Conservation (phyloP, 2,329 filamentous ascomycete species). For the Alternaria sp. region DNA sequence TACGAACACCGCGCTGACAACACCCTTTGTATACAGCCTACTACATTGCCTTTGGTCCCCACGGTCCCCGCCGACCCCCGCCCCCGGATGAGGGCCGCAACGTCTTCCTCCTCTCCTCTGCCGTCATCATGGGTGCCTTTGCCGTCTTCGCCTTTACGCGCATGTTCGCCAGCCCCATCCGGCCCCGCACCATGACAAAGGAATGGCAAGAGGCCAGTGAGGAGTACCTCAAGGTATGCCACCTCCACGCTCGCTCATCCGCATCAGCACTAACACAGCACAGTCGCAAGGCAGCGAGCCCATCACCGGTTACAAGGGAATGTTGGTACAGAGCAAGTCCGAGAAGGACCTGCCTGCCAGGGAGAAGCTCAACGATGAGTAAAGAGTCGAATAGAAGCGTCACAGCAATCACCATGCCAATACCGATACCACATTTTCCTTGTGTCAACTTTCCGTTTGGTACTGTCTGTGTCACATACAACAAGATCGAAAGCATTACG, state of each 20-base stretch:
- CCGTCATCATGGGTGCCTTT: constrained; percentile 71
- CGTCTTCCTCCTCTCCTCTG: constrained; percentile 73
- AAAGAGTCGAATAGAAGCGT: constrained; percentile 29
- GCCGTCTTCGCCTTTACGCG: constrained; percentile 76
- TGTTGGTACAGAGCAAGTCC: constrained; percentile 49
- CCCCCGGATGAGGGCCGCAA: constrained; percentile 86
- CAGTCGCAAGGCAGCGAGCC: constrained; percentile 47
- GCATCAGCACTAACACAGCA: constrained; percentile 22
- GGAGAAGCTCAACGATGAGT: constrained; percentile 42
- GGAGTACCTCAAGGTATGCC: constrained; percentile 86
- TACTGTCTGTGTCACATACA: constrained; percentile 45
- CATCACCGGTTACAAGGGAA: constrained; percentile 49
- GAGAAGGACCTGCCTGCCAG: constrained; percentile 36
- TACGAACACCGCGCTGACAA: constrained; percentile 28
- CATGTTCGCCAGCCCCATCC: constrained; percentile 67
- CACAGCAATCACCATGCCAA: constrained; percentile 36
- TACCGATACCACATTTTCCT: constrained; percentile 44
- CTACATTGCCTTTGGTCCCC: constrained; percentile 97
- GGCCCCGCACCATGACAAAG: constrained; percentile 87
- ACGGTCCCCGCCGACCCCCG: constrained; percentile 84
- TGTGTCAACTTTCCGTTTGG: constrained; percentile 45
- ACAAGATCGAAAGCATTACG: constrained; percentile 32
- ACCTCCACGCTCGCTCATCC: neutral
- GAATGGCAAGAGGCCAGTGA: constrained; percentile 97
- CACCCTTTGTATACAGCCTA: constrained; percentile 71